phyloP scores from a whole-genome alignment of 177 flowering plant species.

The Telopea speciosissima region DNA sequence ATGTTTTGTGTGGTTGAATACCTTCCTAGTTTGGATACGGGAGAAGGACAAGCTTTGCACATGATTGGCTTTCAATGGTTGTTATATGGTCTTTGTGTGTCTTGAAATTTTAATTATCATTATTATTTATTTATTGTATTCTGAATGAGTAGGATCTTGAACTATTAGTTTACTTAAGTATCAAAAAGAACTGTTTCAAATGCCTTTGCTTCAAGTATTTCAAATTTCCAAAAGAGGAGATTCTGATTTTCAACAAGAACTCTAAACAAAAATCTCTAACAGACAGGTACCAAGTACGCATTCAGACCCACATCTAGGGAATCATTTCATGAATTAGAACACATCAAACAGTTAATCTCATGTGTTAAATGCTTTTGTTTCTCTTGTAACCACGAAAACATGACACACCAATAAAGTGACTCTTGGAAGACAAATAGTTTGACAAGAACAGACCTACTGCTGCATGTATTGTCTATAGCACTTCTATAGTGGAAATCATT shows the following conservation, averaged over 20 bases:
- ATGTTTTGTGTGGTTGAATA: background rate
- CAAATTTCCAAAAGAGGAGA: too few species aligned
- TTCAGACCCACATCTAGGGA: background rate
- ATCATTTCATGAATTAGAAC: background rate
- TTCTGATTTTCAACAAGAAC: too few species aligned
- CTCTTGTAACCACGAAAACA: slow-evolving; percentile 51
- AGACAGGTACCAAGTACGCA: slow-evolving; percentile 67
- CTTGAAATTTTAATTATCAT: too few species aligned
- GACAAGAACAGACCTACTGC: slow-evolving; percentile 52
- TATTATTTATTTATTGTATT: too few species aligned
- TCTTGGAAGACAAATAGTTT: slow-evolving; percentile 55
- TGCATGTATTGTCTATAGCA: slow-evolving; percentile 54
- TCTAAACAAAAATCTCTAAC: slow-evolving; percentile 74
- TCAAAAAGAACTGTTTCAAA: too few species aligned
- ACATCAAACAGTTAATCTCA: background rate
- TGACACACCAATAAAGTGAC: slow-evolving; percentile 62
- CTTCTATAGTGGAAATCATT: slow-evolving; percentile 81
- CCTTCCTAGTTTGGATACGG: too few species aligned
- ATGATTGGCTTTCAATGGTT: too few species aligned
- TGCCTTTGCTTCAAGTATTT: too few species aligned
- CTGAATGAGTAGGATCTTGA: too few species aligned
- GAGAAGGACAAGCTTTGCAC: too few species aligned
- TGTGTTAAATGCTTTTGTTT: background rate
- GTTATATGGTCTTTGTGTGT: too few species aligned
- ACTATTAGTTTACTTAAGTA: too few species aligned